Percentiles rank a stretch among this genome's conserved stretches.
These are phyloP conservation scores for Pichia sporocuriosa DNA, from an alignment of 805 yeast species.

Conservation along the genomic window DNA sequence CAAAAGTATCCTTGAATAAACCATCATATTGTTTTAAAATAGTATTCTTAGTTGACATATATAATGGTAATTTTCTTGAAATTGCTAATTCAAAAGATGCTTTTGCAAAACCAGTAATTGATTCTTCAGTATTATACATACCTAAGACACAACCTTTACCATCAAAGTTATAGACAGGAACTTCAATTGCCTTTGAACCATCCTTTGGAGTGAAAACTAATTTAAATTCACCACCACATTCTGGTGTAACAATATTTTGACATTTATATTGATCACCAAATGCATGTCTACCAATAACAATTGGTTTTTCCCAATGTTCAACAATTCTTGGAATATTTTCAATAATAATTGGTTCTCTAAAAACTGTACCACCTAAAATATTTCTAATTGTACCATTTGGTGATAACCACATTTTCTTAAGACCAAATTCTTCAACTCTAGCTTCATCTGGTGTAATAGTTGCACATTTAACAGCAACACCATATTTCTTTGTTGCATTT, in stretches of 20 bases:
- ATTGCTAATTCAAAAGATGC: slow-evolving; percentile 87
- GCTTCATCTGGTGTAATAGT: slow-evolving; percentile 98
- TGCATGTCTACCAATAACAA: slow-evolving; percentile 96
- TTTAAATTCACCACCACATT: slow-evolving; percentile 71
- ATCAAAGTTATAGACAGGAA: slow-evolving; percentile 61
- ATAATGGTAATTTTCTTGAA: slow-evolving; percentile 69
- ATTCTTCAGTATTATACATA: slow-evolving; percentile 94
- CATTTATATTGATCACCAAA: slow-evolving; percentile 96
- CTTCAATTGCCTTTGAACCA: slow-evolving; percentile 48
- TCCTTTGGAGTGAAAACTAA: slow-evolving; percentile 67
- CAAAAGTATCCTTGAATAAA: slow-evolving; percentile 89
- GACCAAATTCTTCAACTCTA: slow-evolving; percentile 81
- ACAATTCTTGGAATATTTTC: slow-evolving; percentile 79
- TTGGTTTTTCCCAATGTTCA: slow-evolving; percentile 91
- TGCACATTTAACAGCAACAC: slow-evolving; percentile 95
- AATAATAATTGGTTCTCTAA: slow-evolving; percentile 93
- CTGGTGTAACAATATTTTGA: slow-evolving; percentile 71
- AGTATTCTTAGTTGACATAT: slow-evolving; percentile 89
- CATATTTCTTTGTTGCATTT: slow-evolving; percentile 76
- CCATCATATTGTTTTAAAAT: slow-evolving; percentile 93
- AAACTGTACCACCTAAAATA: slow-evolving; percentile 92
- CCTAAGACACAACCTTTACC: slow-evolving; percentile 79
- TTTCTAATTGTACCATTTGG: slow-evolving; percentile 97
- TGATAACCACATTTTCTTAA: slow-evolving; percentile 95
- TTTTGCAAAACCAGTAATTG: slow-evolving; percentile 86